A percentile compares a stretch with the other conserved stretches of the same genome.
Evolutionary conservation across 1,284 basidiomycete species (phyloP).

Genomic region (Ustilago crameri): DNA sequence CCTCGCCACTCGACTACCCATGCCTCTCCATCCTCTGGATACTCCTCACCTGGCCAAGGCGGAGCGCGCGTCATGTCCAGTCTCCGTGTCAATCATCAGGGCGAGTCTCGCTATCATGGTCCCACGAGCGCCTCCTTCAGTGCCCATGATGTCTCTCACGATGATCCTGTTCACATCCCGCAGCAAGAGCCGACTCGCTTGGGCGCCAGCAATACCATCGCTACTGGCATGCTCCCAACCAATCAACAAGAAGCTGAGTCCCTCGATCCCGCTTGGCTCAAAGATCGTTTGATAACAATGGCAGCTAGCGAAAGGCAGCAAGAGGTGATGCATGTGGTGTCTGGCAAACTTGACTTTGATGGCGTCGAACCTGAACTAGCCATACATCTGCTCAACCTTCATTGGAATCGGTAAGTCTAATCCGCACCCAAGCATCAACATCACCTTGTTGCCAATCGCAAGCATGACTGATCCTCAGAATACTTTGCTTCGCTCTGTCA

Average conservation of each 20-base stretch:
- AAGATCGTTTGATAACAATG: constrained; percentile 46
- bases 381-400: constrained; percentile 61
- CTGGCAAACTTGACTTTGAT: constrained; percentile 64
- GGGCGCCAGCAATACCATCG: background rate
- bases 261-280: constrained; percentile 16
- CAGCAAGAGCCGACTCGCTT: background rate
- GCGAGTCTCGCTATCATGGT: constrained; percentile 26
- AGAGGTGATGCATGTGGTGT: constrained; percentile 60
- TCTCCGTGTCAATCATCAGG: constrained; percentile 23
- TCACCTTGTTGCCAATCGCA: background rate
- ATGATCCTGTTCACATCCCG: background rate
- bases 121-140: constrained; percentile 24
- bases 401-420: constrained; percentile 59
- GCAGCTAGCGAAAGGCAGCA: constrained; percentile 53
- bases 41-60: constrained; percentile 5
- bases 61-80: constrained; percentile 13
- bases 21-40: background rate
- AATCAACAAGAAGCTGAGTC: background rate
- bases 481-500: background rate
- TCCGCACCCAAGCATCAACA: background rate
- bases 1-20: constrained; percentile 2
- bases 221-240: background rate
- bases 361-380: constrained; percentile 61
- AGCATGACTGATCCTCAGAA: too few relatives aligned
- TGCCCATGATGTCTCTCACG: constrained; percentile 1